Conservation (phyloP, 1,284 basidiomycete species). For the Abortiporus biennis region DNA sequence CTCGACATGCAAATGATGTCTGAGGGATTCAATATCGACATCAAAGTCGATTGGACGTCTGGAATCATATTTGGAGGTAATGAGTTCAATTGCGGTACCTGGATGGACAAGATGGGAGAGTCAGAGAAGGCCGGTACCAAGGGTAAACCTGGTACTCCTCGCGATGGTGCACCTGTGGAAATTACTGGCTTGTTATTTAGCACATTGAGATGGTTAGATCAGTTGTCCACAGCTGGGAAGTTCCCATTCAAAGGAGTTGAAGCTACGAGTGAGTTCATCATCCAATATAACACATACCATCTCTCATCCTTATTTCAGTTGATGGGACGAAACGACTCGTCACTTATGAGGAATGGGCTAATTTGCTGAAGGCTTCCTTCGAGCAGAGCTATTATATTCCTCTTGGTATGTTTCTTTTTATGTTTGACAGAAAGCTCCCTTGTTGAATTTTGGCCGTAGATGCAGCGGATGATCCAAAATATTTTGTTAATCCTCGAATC, state of each 20-base stretch:
- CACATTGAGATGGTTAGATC: slow-evolving; percentile 83
- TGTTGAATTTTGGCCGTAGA: slow-evolving; percentile 31
- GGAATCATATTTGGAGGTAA: slow-evolving; percentile 91
- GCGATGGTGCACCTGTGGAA: slow-evolving; percentile 94
- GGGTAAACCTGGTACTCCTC: slow-evolving; percentile 89
- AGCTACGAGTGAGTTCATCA: slow-evolving; percentile 59
- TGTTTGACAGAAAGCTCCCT: neutral
- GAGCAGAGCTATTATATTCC: slow-evolving; percentile 92
- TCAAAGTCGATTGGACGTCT: slow-evolving; percentile 91
- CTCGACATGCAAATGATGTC: slow-evolving; percentile 95
- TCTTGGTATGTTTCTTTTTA: slow-evolving; percentile 39
- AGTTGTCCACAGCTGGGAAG: slow-evolving; percentile 56
- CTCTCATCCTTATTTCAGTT: slow-evolving; percentile 39
- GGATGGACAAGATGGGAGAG: slow-evolving; percentile 99
- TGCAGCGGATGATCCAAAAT: slow-evolving; percentile 65
- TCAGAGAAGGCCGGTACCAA: slow-evolving; percentile 89
- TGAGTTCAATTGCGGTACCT: slow-evolving; percentile 80
- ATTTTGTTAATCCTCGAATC: slow-evolving; percentile 65
- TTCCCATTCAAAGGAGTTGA: slow-evolving; percentile 92
- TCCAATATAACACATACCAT: neutral
- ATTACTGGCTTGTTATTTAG: slow-evolving; percentile 93
- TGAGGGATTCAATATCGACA: slow-evolving; percentile 91
- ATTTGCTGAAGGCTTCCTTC: slow-evolving; percentile 81
- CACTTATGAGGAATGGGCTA: slow-evolving; percentile 88
- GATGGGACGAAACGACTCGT: slow-evolving; percentile 67